Conservation (phyloP, 352 stramenopile species). For the Thraustochytrium sp. region DNA sequence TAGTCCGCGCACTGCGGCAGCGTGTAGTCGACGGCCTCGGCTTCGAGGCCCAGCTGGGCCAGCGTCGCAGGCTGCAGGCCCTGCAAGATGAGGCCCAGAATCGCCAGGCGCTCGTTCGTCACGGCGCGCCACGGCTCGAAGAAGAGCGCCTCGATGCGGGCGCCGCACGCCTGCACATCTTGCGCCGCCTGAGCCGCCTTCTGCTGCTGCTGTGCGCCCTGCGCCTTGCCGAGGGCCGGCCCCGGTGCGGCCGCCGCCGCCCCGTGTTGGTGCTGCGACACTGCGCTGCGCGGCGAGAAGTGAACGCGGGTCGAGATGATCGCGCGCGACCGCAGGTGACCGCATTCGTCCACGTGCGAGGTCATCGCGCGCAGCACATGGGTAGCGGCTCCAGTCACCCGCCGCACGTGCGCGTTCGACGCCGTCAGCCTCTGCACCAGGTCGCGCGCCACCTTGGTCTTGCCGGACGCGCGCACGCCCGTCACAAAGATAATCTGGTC, state of each 20-base stretch:
- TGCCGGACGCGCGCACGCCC: not conserved
- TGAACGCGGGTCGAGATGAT: not conserved
- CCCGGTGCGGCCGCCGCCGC: not conserved
- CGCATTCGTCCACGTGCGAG: not conserved
- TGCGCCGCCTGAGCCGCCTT: no score
- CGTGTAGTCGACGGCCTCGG: not conserved
- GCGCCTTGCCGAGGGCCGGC: no score
- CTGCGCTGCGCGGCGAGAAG: not conserved
- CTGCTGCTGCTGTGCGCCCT: no score
- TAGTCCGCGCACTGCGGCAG: not conserved
- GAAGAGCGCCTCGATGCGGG: not conserved
- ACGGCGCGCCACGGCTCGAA: not conserved
- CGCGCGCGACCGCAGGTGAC: not conserved
- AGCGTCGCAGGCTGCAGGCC: not conserved
- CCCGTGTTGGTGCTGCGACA: no score
- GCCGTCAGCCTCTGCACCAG: not conserved
- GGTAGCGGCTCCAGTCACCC: not conserved
- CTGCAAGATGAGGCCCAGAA: not conserved
- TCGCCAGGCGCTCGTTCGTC: not conserved
- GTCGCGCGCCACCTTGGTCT: not conserved
- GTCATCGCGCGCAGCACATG: not conserved
- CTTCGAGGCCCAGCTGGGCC: not conserved
- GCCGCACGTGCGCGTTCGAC: not conserved
- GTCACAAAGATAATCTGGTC: not conserved
- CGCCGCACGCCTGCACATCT: no score